These are phyloP conservation scores for Torulaspora gathmanii DNA, from an alignment of 805 yeast genomes.

Conservation along the genomic window DNA sequence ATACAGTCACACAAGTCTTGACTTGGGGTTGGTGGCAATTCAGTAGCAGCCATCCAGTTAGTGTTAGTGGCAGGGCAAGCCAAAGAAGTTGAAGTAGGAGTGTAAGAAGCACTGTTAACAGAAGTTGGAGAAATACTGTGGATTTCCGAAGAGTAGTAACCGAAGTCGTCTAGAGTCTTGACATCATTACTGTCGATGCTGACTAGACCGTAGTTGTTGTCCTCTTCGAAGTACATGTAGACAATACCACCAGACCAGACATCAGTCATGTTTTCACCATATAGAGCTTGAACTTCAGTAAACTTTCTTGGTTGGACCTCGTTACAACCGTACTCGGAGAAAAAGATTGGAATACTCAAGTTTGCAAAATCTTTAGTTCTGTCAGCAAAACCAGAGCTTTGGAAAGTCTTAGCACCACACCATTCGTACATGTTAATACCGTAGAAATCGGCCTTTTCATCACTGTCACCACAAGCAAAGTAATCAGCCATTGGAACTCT, in stretches of 20 bases:
- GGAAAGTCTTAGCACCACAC: slow-evolving; percentile 66
- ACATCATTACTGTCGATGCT: slow-evolving; percentile 45
- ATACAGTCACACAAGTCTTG: slow-evolving; percentile 60
- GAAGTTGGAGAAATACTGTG: slow-evolving; percentile 50
- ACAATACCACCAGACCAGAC: slow-evolving; percentile 91
- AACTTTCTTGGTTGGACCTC: slow-evolving; percentile 63
- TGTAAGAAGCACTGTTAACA: slow-evolving; percentile 39
- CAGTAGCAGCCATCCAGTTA: slow-evolving; percentile 64
- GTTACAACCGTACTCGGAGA: slow-evolving; percentile 83
- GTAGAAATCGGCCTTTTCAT: slow-evolving; percentile 68
- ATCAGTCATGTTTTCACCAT: slow-evolving; percentile 65
- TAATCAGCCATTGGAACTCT: slow-evolving; percentile 68
- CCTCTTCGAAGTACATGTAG: slow-evolving; percentile 77
- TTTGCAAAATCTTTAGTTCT: slow-evolving; percentile 62
- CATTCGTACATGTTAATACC: slow-evolving; percentile 89
- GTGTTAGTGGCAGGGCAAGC: slow-evolving; percentile 56
- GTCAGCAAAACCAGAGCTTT: slow-evolving; percentile 57
- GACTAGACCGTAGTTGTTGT: slow-evolving; percentile 71
- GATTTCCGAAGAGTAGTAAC: slow-evolving; percentile 58
- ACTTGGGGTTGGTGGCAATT: slow-evolving; percentile 77
- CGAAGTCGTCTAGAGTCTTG: slow-evolving; percentile 57
- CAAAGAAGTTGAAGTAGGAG: slow-evolving; percentile 43
- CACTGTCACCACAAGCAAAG: slow-evolving; percentile 67
- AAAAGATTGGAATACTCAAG: slow-evolving; percentile 67
- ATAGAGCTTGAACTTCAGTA: slow-evolving; percentile 64